Conservation (phyloP, 441 rosid genomes). For the Francoa sonchifolia region DNA sequence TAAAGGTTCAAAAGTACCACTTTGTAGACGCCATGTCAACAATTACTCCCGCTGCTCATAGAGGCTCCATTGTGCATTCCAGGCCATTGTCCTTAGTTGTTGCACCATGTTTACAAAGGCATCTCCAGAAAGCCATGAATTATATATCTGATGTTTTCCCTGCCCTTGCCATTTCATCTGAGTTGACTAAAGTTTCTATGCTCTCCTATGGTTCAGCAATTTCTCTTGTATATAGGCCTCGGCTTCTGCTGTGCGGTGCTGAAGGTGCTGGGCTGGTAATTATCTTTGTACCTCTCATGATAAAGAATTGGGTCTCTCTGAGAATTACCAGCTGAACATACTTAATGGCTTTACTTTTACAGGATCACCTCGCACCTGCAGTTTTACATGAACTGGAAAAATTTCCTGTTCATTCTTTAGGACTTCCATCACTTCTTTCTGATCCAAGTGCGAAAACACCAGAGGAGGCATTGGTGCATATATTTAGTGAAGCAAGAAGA, state of each 20-base stretch:
- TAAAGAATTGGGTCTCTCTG: slow-evolving; percentile 8
- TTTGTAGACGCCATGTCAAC: slow-evolving; percentile 94
- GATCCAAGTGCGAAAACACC: slow-evolving; percentile 99
- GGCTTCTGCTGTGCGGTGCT: slow-evolving; percentile 70
- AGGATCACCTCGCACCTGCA: slow-evolving; percentile 99
- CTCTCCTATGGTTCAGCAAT: slow-evolving; percentile 89
- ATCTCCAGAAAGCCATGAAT: slow-evolving; percentile 67
- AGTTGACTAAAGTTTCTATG: slow-evolving; percentile 81
- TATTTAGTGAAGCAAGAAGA: slow-evolving; percentile 98
- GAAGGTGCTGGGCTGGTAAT: slow-evolving; percentile 97
- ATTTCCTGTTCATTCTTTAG: slow-evolving; percentile 93
- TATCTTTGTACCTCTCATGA: slow-evolving; percentile 22
- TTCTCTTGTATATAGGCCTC: slow-evolving; percentile 94
- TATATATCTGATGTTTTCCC: slow-evolving; percentile 66
- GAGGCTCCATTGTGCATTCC: slow-evolving; percentile 93
- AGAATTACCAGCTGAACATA: slow-evolving; percentile 37
- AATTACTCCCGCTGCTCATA: slow-evolving; percentile 96
- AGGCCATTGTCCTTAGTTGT: slow-evolving; percentile 91
- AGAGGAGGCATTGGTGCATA: slow-evolving; percentile 97
- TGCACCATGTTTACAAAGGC: slow-evolving; percentile 79
- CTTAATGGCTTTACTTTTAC: slow-evolving; percentile 70
- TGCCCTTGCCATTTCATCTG: slow-evolving; percentile 55
- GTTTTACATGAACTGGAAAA: slow-evolving; percentile 93
- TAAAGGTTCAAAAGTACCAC: slow-evolving; percentile 78
- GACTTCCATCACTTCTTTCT: slow-evolving; percentile 95